phyloP scores from a whole-genome alignment of 2,329 filamentous ascomycete species.

The Hymenoscyphus linearis region DNA sequence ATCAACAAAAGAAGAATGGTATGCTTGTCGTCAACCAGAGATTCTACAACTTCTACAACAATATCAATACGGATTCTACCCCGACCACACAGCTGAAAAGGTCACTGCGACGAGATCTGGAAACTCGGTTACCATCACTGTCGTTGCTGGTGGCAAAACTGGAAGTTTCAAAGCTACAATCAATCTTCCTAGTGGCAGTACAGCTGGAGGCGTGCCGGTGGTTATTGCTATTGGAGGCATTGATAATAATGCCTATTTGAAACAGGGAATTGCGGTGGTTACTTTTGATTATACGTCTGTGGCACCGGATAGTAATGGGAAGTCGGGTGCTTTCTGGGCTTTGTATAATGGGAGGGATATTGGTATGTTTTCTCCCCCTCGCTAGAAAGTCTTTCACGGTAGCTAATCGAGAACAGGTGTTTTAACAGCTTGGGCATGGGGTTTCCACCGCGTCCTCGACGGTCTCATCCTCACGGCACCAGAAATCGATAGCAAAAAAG shows the following conservation, averaged over 20 bases:
- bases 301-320: slow-evolving; percentile 44
- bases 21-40: slow-evolving; percentile 44
- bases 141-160: slow-evolving; percentile 40
- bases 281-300: slow-evolving; percentile 45
- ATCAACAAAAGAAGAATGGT: slow-evolving; percentile 43
- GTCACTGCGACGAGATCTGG: slow-evolving; percentile 43
- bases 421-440: slow-evolving; percentile 35
- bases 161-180: slow-evolving; percentile 41
- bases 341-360: slow-evolving; percentile 45
- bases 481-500: slow-evolving; percentile 32
- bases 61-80: slow-evolving; percentile 48
- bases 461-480: slow-evolving; percentile 34
- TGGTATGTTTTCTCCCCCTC: slow-evolving; percentile 30
- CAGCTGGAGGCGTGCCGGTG: slow-evolving; percentile 35
- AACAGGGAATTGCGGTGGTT: slow-evolving; percentile 43
- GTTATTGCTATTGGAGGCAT: slow-evolving; percentile 48
- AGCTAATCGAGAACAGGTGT: slow-evolving; percentile 23
- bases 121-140: slow-evolving; percentile 38
- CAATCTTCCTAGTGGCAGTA: slow-evolving; percentile 36
- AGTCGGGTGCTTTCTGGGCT: slow-evolving; percentile 45
- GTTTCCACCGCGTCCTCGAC: slow-evolving; percentile 35
- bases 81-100: slow-evolving; percentile 42
- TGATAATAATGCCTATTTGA: slow-evolving; percentile 41
- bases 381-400: neutral
- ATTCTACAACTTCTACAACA: slow-evolving; percentile 45